Evolutionary conservation across 805 yeast genomes (phyloP).

Genomic region (Zygosaccharomyces gambellarensis): DNA sequence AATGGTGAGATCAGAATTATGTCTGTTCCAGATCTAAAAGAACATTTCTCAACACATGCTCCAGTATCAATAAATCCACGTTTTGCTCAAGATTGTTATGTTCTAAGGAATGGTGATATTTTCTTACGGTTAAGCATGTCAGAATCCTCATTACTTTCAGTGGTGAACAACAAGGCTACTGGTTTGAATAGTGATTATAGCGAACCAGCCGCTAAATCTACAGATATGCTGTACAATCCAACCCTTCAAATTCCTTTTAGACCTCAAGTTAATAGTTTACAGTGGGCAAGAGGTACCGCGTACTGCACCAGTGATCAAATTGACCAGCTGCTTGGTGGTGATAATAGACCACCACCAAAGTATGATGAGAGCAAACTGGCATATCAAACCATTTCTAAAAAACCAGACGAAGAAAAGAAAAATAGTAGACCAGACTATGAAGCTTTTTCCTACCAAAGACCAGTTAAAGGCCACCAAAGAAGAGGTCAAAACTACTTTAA

Average conservation of each 20-base stretch:
- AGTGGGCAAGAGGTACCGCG: constrained; percentile 80
- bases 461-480: constrained; percentile 38
- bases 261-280: constrained; percentile 73
- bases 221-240: constrained; percentile 66
- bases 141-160: constrained; percentile 46
- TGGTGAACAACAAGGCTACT: constrained; percentile 14
- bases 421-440: constrained; percentile 10
- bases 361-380: constrained; percentile 58
- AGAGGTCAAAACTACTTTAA: constrained; percentile 38
- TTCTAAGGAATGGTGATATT: constrained; percentile 49
- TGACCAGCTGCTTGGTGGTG: constrained; percentile 66
- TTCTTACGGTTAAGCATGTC: constrained; percentile 50
- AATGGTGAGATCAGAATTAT: constrained; percentile 42
- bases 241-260: constrained; percentile 66
- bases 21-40: constrained; percentile 59
- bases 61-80: constrained; percentile 40
- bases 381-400: constrained; percentile 35
- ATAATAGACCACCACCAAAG: constrained; percentile 57
- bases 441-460: constrained; percentile 39
- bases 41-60: constrained; percentile 44
- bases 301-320: constrained; percentile 59
- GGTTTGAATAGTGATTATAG: constrained; percentile 20
- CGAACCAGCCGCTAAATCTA: constrained; percentile 12
- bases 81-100: constrained; percentile 40
- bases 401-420: constrained; percentile 25